Evolutionary conservation across 495 filamentous ascomycete genomes (phyloP), one percentile per base, ranked within the genome.

Genomic region (Bathelium albidoporum): DNA sequence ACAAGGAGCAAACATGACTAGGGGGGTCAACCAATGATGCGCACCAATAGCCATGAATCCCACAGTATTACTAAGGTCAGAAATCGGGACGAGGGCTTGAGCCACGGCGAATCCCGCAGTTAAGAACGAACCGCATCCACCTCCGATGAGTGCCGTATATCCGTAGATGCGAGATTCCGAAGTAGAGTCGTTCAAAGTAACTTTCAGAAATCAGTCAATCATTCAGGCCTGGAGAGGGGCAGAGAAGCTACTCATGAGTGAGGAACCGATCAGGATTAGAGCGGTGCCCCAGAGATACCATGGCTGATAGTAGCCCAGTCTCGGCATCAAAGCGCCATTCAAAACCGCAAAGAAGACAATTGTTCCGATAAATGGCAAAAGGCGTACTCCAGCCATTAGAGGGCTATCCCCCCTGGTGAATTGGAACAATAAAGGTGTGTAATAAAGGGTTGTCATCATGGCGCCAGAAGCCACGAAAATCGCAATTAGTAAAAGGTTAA

Each of bases 391-490:
- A 4, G 71, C 58, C 20, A 24, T 32, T 29, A 71, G 36, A 2
- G 65, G 58, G 7, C 16, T 22, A 39, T 72, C 70, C 20, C 55
- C 32, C 18, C 63, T 64, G 18, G 61, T 58, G 24, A 63, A 63
- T 28, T 36, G 29, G 61, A 63, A 63, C 12, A 63, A 14, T 18
- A 63, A 39, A 7, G 49, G 61, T 3, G 58, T 58, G 32, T 63
- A 63, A 16, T 63, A 63, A 22, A 39, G 14, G 5, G 61, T 63
- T 4, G 45, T 68, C 58, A 87, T 76, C 60, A 81, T 85, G 1
- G 87, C 85, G 2, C 88, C 76, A 39, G 34, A 39, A 14, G 34
- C 34, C 34, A 39, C 34, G 34, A 39, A 39, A 5, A 39, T 14
- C 34, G 34, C 34, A 14, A 39, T 5, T 39, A 5, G 34, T 14